phyloP scores from a whole-genome alignment of 257 asterid species.

The Solanum clarkiae region DNA sequence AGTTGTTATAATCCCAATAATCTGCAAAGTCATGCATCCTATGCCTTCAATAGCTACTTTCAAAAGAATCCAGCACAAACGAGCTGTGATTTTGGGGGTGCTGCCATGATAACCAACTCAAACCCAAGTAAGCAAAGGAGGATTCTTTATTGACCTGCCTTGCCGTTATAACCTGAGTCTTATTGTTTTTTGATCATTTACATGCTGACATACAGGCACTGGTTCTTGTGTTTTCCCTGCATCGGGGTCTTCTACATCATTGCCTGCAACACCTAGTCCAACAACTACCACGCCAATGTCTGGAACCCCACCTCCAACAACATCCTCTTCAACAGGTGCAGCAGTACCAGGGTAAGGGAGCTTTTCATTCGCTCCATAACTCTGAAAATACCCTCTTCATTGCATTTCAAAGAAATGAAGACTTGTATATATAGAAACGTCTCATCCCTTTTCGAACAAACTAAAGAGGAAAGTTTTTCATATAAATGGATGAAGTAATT shows the following conservation, averaged over 20 bases:
- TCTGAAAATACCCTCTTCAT: background rate
- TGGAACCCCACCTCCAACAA: constrained; percentile 28
- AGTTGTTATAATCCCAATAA: constrained; percentile 59
- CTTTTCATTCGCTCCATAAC: background rate
- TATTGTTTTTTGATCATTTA: background rate
- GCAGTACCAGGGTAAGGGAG: constrained; percentile 30
- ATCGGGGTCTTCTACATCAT: constrained; percentile 14
- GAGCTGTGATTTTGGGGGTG: constrained; percentile 88
- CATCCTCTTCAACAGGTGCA: constrained; percentile 43
- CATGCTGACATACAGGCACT: constrained; percentile 35
- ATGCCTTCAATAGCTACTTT: constrained; percentile 74
- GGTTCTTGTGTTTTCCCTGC: constrained; percentile 60
- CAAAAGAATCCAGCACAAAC: constrained; percentile 65
- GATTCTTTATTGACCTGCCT: background rate
- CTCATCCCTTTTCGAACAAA: background rate
- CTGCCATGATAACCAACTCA: constrained; percentile 44
- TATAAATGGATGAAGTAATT: background rate
- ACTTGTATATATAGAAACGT: background rate
- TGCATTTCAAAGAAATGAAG: background rate
- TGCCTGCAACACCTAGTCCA: constrained; percentile 11
- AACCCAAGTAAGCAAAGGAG: constrained; percentile 62
- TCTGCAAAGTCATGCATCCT: constrained; percentile 68
- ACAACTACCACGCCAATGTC: background rate
- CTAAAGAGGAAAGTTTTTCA: background rate
- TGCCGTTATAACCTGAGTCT: background rate